Base-by-base conservation (phyloP, 208 protist species). In the Leishmania arabica region DNA sequence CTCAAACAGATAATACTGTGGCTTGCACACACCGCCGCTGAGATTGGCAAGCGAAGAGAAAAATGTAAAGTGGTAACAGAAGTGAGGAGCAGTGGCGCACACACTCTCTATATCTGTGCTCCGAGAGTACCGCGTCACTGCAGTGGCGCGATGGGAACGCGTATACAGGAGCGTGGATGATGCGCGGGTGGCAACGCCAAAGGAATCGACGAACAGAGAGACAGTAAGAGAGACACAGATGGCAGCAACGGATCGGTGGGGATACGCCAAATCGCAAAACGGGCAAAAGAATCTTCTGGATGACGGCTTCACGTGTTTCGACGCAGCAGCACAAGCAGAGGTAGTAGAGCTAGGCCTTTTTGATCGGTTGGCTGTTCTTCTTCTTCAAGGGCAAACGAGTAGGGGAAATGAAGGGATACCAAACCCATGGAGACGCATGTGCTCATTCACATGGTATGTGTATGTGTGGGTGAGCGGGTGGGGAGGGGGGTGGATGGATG, bases 191-290 rank as follows among this genome's bases (percentile, higher is more conserved):
- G 40, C 40, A 71, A 71, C 21, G 17, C 11, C 19, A 54, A 80
- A 85, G 68, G 37, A 79, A 31, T 3, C 6, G 8, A 11, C 56
- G 27, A 15, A 31, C 56, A 62, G 56, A 76, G 77, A 77, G 66
- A 79, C 37, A 69, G 40, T 79, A 71, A 21, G 73, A 75, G n/a
- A 82, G 37, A 27, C 8, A 76, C 34, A 34, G 24, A n/a, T 27
- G 65, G 69, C 70, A 64, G 58, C 45, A 72, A 24, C 47, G 56
- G 27, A 68, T 53, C 47, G 31, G 70, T 21, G 15, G 34, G 49
- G 34, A 15, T 19, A 53, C 17, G 68, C 3, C 3, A 2, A 51
- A 34, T 2, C 45, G 7, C 8, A 24, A 72, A 72, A 72, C 1
- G 40, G 21, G 37, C 40, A 47, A 47, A 37, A 19, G 3, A 34